Evolutionary conservation across 139 green algal genomes (phyloP).

Genomic region (Gonium pectorale): DNA sequence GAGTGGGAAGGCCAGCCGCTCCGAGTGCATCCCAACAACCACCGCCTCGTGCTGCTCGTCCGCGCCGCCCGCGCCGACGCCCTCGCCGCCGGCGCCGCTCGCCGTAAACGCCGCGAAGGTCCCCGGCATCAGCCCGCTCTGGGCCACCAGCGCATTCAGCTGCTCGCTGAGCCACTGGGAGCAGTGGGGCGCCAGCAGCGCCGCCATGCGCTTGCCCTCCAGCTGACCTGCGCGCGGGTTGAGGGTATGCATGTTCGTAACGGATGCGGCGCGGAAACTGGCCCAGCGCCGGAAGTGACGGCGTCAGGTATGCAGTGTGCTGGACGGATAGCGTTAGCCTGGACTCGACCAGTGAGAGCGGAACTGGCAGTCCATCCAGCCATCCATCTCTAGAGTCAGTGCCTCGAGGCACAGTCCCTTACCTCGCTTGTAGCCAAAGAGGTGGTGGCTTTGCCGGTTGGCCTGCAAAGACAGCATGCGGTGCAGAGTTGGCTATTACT

Average conservation of each 20-base stretch:
- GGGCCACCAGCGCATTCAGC: neutral
- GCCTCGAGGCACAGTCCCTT: too few species aligned
- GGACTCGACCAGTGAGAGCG: too few species aligned
- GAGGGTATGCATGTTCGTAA: too few species aligned
- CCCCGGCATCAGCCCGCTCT: neutral
- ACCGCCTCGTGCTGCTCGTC: neutral
- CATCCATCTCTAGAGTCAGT: too few species aligned
- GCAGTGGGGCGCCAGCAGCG: slow-evolving; percentile 21
- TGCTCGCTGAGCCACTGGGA: neutral
- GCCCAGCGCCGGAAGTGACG: too few species aligned
- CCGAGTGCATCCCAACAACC: slow-evolving; percentile 22
- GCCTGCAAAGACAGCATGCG: neutral
- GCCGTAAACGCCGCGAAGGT: too few species aligned
- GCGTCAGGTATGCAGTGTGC: too few species aligned
- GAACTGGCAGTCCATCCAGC: too few species aligned
- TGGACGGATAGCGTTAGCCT: too few species aligned
- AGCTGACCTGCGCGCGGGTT: neutral
- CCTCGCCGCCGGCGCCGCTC: too few species aligned
- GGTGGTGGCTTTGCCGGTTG: neutral
- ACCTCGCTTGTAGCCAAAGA: slow-evolving; percentile 42
- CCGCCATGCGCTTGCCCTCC: slow-evolving; percentile 20
- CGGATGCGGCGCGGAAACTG: too few species aligned
- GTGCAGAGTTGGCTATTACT: neutral
- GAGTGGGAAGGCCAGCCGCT: slow-evolving; percentile 22
- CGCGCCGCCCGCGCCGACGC: too few species aligned